Conservation (phyloP, 192 early-diverging fungal species). For the Backusella morwellensis region DNA sequence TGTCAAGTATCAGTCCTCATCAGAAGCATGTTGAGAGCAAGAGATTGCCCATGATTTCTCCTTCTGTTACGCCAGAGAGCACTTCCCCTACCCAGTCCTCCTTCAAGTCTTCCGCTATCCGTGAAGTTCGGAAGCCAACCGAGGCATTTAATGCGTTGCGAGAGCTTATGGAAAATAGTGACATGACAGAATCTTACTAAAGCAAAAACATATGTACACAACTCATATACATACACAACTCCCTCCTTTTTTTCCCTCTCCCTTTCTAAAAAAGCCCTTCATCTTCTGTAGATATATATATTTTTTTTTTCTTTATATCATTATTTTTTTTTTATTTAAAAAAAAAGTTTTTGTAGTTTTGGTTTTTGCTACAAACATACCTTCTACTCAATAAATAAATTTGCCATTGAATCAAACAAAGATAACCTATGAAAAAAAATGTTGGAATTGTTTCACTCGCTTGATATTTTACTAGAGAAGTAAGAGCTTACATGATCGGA, state of each 20-base stretch:
- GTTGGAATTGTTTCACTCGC: neutral
- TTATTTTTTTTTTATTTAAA: neutral
- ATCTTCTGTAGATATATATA: neutral
- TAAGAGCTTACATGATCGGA: too few relatives aligned
- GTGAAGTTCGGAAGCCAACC: neutral
- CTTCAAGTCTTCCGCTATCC: neutral
- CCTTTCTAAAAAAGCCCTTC: neutral
- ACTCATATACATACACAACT: too few relatives aligned
- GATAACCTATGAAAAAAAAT: neutral
- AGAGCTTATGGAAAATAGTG: neutral
- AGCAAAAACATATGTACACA: neutral
- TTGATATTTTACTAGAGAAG: too few relatives aligned
- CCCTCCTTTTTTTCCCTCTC: neutral
- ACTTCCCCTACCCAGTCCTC: neutral
- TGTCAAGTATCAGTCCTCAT: slow-evolving; percentile 19
- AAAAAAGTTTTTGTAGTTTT: neutral
- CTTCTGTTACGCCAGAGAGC: neutral
- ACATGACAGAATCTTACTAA: neutral
- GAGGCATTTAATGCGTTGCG: slow-evolving; percentile 3
- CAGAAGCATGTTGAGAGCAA: neutral
- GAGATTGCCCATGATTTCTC: neutral
- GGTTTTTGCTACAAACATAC: neutral
- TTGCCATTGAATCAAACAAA: neutral
- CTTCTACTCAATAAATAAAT: neutral
- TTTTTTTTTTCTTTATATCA: neutral